phyloP scores from a whole-genome alignment of 257 asterid genomes.

The Linaria vulgaris region DNA sequence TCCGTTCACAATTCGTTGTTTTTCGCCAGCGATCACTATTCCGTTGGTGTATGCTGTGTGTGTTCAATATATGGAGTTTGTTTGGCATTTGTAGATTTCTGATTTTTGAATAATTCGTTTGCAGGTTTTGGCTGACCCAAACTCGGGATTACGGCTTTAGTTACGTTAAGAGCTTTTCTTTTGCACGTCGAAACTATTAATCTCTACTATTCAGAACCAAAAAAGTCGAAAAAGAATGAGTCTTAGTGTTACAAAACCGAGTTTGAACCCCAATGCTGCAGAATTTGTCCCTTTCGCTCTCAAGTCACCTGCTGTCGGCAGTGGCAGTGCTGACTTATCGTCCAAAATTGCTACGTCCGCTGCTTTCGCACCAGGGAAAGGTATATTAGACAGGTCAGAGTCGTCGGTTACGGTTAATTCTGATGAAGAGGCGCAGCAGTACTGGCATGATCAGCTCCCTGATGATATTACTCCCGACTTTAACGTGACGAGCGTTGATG shows the following conservation, averaged over 20 bases:
- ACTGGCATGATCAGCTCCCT: conserved; percentile 85
- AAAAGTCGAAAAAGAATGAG: conserved; percentile 41
- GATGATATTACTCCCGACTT: conserved; percentile 91
- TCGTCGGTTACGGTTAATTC: conserved; percentile 73
- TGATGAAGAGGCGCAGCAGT: conserved; percentile 85
- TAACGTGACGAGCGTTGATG: conserved; percentile 61
- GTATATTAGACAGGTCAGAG: conserved; percentile 61
- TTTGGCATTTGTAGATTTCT: conserved; percentile 19
- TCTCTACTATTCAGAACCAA: conserved; percentile 13
- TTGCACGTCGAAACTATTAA: conserved; percentile 29
- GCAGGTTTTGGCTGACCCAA: conserved; percentile 78
- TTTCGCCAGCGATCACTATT: too few relatives aligned
- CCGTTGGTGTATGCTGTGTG: too few relatives aligned
- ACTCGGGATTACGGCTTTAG: conserved; percentile 18
- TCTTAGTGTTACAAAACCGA: conserved; percentile 46
- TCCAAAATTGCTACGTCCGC: conserved; percentile 40
- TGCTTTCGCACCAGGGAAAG: conserved; percentile 53
- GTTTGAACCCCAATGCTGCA: conserved; percentile 88
- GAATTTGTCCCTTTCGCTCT: conserved; percentile 82
- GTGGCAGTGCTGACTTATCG: conserved; percentile 36
- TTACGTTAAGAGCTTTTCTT: conserved; percentile 16
- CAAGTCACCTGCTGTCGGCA: conserved; percentile 48
- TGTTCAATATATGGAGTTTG: too few relatives aligned
- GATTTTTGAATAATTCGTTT: conserved; percentile 18
- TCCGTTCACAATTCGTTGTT: too few relatives aligned